A percentile compares a stretch with the other conserved stretches of the same genome.
Conservation (phyloP, 495 filamentous ascomycete species). For the Cenococcum geophilum region DNA sequence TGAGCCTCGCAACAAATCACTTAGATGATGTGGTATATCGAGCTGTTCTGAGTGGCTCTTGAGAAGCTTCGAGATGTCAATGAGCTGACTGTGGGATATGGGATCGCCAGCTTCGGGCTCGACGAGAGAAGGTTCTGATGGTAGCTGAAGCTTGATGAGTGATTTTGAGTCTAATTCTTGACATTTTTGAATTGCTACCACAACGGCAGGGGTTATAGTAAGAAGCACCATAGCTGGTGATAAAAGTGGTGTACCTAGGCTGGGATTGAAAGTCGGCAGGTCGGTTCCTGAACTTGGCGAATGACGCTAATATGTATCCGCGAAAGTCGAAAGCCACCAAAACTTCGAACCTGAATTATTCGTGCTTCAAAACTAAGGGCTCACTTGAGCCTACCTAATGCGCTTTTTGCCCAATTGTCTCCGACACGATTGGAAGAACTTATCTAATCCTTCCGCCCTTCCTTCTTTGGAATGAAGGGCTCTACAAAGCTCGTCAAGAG, state of each 20-base stretch:
- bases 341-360: too few relatives aligned
- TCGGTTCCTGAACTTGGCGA: too few relatives aligned
- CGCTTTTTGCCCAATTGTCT: constrained; percentile 5
- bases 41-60: constrained; percentile 29
- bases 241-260: background rate
- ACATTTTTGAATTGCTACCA: constrained; percentile 53
- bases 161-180: constrained; percentile 11
- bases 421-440: background rate
- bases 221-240: constrained; percentile 67
- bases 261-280: too few relatives aligned
- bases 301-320: too few relatives aligned
- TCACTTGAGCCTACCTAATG: too few relatives aligned
- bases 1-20: constrained; percentile 63
- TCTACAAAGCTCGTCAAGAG: constrained; percentile 23
- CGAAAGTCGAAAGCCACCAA: too few relatives aligned
- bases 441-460: background rate
- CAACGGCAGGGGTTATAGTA: constrained; percentile 63
- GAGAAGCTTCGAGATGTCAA: constrained; percentile 58
- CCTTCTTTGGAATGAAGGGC: constrained; percentile 18
- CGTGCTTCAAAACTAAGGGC: too few relatives aligned
- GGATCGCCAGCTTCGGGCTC: constrained; percentile 55
- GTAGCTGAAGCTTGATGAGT: constrained; percentile 14
- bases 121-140: constrained; percentile 42
- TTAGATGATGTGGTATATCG: constrained; percentile 40
- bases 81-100: constrained; percentile 73